Conservation (phyloP, 345 rosid genomes). For the Lepidium sativum region DNA sequence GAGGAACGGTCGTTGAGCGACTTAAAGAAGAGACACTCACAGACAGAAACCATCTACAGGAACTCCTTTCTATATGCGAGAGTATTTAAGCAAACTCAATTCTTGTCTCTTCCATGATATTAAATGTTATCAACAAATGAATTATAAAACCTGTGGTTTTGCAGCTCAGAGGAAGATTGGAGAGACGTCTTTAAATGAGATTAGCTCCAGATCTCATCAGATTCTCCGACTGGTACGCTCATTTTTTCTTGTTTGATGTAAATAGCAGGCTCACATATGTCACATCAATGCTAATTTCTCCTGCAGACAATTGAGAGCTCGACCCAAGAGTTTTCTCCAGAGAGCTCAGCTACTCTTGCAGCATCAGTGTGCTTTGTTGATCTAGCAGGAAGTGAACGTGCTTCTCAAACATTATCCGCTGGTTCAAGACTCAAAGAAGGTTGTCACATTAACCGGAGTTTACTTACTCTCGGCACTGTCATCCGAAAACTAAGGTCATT, state of each 20-base stretch:
- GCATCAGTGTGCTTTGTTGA: constrained; percentile 84
- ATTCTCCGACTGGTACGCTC: constrained; percentile 60
- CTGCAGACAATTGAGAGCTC: constrained; percentile 77
- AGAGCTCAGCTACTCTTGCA: constrained; percentile 48
- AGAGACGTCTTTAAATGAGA: constrained; percentile 75
- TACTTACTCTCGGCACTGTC: constrained; percentile 86
- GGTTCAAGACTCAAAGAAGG: constrained; percentile 90
- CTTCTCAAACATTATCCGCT: constrained; percentile 67
- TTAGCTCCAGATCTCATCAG: constrained; percentile 93
- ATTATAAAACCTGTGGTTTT: neutral
- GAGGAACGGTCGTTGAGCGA: constrained; percentile 82
- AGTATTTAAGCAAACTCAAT: constrained; percentile 28
- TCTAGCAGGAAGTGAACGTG: constrained; percentile 92
- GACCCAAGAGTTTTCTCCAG: constrained; percentile 35
- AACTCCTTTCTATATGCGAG: constrained; percentile 70
- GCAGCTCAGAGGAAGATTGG: constrained; percentile 86
- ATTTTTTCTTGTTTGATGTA: neutral
- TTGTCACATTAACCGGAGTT: constrained; percentile 79
- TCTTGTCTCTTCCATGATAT: neutral
- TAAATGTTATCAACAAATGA: neutral
- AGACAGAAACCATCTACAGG: constrained; percentile 53
- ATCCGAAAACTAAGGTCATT: constrained; percentile 72
- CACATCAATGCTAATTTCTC: neutral
- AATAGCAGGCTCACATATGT: neutral
- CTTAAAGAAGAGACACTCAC: constrained; percentile 56